Conservation (phyloP, 306 rosid species). For the Cicer bijugum region DNA sequence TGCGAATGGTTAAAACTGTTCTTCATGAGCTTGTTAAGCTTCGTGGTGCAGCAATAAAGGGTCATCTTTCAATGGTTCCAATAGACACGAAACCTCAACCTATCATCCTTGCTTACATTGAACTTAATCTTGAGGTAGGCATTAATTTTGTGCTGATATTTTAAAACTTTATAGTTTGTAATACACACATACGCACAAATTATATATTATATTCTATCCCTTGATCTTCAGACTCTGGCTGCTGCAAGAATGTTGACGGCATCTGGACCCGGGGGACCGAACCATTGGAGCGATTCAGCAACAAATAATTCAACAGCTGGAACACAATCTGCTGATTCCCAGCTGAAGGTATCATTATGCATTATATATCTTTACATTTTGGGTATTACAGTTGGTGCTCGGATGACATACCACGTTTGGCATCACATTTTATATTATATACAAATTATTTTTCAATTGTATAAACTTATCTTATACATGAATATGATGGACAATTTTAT, state of each 20-base stretch:
- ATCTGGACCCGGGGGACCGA: conserved; percentile 93
- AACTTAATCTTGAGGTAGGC: conserved; percentile 93
- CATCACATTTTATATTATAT: neutral
- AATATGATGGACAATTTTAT: conserved; percentile 3
- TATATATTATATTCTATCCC: neutral
- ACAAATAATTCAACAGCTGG: conserved; percentile 85
- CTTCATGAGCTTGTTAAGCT: conserved; percentile 99
- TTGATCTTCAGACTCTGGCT: conserved; percentile 77
- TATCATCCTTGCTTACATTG: conserved; percentile 97
- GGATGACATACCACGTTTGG: neutral
- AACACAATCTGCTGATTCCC: conserved; percentile 91
- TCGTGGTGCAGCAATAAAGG: conserved; percentile 98
- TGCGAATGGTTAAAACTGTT: conserved; percentile 98
- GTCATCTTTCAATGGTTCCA: conserved; percentile 99
- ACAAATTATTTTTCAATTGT: neutral
- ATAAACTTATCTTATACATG: neutral
- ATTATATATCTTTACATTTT: conserved; percentile 1
- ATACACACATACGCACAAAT: too few relatives aligned
- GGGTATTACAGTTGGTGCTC: neutral
- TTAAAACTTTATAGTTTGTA: neutral
- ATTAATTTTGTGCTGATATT: neutral
- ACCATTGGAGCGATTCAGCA: conserved; percentile 93
- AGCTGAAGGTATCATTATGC: conserved; percentile 71
- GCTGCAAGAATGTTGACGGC: conserved; percentile 99
- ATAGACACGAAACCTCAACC: conserved; percentile 97